These are phyloP conservation scores for Aureobasidium sp. DNA, from an alignment of 2,329 filamentous ascomycete species.

Conservation along the genomic window DNA sequence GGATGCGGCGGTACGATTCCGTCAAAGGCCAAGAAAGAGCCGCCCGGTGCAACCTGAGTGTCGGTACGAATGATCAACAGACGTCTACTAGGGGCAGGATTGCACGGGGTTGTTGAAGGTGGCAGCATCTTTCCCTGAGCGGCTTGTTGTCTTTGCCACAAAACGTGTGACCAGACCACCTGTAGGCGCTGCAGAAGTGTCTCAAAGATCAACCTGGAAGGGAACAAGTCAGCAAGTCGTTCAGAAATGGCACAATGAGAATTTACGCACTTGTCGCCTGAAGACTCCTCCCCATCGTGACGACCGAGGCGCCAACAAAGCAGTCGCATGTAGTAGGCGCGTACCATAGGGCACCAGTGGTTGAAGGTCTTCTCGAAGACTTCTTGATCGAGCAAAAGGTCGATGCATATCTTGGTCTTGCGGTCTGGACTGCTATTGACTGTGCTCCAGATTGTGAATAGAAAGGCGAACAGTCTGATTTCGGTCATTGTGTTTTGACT, in stretches of 20 bases:
- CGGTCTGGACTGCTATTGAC: slow-evolving; percentile 58
- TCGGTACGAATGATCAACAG: slow-evolving; percentile 88
- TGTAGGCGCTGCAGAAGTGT: slow-evolving; percentile 61
- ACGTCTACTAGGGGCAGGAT: slow-evolving; percentile 74
- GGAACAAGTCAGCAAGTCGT: not conserved
- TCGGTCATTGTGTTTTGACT: slow-evolving; percentile 88
- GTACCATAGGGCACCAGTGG: slow-evolving; percentile 93
- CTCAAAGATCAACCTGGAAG: slow-evolving; percentile 58
- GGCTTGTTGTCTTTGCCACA: slow-evolving; percentile 64
- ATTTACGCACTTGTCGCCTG: slow-evolving; percentile 11
- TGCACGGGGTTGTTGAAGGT: slow-evolving; percentile 73
- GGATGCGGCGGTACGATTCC: slow-evolving; percentile 43
- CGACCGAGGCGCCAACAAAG: slow-evolving; percentile 84
- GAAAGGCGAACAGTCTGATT: slow-evolving; percentile 72
- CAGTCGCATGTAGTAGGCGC: slow-evolving; percentile 85
- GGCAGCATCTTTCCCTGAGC: slow-evolving; percentile 48
- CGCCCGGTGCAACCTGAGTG: slow-evolving; percentile 46
- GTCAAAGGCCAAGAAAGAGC: slow-evolving; percentile 58
- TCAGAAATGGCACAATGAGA: not conserved
- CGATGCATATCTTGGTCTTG: slow-evolving; percentile 63
- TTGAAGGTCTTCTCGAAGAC: slow-evolving; percentile 79
- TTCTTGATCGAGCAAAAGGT: slow-evolving; percentile 67
- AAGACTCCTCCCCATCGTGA: slow-evolving; percentile 58
- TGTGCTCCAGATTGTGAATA: slow-evolving; percentile 74
- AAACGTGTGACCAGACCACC: slow-evolving; percentile 70